Evolutionary conservation across 352 stramenopile species (phyloP).

Genomic region (Phytopythium montanum): DNA sequence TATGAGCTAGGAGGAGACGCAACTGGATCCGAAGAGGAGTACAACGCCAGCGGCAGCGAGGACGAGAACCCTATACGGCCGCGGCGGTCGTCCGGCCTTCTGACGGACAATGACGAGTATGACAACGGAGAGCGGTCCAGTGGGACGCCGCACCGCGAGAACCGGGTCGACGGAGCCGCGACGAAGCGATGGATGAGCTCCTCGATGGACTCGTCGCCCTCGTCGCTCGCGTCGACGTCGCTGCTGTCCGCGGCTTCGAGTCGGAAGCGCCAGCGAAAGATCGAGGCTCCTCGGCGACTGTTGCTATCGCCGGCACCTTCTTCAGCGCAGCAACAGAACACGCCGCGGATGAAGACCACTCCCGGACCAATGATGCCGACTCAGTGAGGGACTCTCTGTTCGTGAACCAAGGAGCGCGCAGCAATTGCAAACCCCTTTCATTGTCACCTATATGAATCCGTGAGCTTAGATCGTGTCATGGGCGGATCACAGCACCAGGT

Average conservation of each 20-base stretch:
- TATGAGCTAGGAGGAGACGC: background rate
- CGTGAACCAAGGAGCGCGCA: background rate
- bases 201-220: slow-evolving; percentile 19
- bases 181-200: slow-evolving; percentile 5
- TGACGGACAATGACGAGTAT: slow-evolving; percentile 28
- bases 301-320: background rate
- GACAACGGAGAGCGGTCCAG: slow-evolving; percentile 9
- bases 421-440: background rate
- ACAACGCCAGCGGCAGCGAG: background rate
- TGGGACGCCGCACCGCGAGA: slow-evolving; percentile 6
- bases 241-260: slow-evolving; percentile 2
- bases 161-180: slow-evolving; percentile 2
- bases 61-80: slow-evolving; percentile 7
- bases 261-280: slow-evolving; percentile 45
- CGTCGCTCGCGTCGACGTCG: slow-evolving; percentile 9
- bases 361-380: background rate
- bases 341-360: background rate
- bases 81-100: slow-evolving; percentile 14
- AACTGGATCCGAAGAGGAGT: background rate
- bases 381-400: background rate
- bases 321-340: background rate
- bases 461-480: too few species aligned
- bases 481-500: slow-evolving; percentile 44
- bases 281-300: slow-evolving; percentile 29
- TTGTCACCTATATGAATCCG: background rate